These are phyloP conservation scores for Chlamydomonas schloesseri DNA, from an alignment of 139 green algal species.

Conservation along the genomic window DNA sequence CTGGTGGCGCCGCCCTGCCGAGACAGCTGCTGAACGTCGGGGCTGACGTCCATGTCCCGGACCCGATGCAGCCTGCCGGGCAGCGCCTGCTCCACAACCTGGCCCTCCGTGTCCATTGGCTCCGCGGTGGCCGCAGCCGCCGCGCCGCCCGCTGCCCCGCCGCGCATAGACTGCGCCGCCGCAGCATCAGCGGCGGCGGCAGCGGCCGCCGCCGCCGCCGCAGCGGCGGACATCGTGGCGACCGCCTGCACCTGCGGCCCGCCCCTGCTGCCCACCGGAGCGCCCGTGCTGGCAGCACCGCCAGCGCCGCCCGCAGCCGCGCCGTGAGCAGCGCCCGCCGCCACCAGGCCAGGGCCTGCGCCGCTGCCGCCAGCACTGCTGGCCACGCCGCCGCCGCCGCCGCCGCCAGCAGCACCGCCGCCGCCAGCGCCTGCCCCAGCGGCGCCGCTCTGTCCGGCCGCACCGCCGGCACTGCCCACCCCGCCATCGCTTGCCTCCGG, in stretches of 20 bases:
- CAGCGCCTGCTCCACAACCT: slow-evolving; percentile 1
- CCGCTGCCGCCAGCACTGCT: background rate
- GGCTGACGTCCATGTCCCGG: background rate
- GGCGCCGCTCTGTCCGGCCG: background rate
- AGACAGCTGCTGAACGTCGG: background rate
- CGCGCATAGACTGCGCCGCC: background rate
- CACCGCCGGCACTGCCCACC: background rate
- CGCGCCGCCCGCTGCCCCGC: background rate
- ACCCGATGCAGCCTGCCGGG: background rate
- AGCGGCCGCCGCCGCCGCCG: background rate
- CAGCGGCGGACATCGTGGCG: background rate
- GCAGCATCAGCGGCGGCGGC: background rate
- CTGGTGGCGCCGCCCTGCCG: too few relatives aligned
- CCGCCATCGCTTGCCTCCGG: slow-evolving; percentile 7
- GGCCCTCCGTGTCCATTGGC: slow-evolving; percentile 38
- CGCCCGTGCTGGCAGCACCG: background rate
- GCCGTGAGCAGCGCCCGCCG: background rate
- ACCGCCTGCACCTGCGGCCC: background rate
- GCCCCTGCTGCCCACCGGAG: background rate
- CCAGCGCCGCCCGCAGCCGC: background rate
- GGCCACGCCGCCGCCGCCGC: background rate
- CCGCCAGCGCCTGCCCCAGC: background rate
- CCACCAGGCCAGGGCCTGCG: background rate
- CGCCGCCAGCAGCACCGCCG: background rate
- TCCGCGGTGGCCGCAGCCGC: background rate